Conservation (phyloP, 306 rosid species). For the Cicer cuneatum region DNA sequence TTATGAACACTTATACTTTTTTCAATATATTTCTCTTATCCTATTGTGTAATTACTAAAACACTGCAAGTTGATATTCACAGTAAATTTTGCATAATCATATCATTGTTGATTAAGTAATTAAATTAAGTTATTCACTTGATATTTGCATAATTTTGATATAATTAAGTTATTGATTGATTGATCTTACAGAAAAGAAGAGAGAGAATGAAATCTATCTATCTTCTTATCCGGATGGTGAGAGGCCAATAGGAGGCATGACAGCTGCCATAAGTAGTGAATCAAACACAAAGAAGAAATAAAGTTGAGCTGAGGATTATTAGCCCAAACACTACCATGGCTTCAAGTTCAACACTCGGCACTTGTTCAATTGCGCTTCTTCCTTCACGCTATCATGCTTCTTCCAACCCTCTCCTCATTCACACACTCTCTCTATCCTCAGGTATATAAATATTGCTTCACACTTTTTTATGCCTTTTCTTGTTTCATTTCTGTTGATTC, state of each 20-base stretch:
- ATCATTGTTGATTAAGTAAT: too few relatives aligned
- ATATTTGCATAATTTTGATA: too few relatives aligned
- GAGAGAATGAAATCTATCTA: conserved; percentile 59
- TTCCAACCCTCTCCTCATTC: conserved; percentile 56
- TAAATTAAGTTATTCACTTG: too few relatives aligned
- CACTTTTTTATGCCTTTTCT: background rate
- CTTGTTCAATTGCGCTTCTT: conserved; percentile 67
- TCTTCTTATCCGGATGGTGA: conserved; percentile 69
- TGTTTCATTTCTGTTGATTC: background rate
- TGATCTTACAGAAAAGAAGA: too few relatives aligned
- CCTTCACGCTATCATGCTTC: conserved; percentile 62
- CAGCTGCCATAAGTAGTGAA: conserved; percentile 4
- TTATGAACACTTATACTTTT: too few relatives aligned
- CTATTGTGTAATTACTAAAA: background rate
- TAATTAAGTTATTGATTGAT: too few relatives aligned
- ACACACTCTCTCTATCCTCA: conserved; percentile 56
- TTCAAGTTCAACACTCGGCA: conserved; percentile 67
- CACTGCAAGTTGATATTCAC: background rate
- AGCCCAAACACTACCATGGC: conserved; percentile 58
- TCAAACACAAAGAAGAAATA: conserved; percentile 16
- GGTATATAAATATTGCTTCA: conserved; percentile 52
- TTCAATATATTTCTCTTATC: too few relatives aligned
- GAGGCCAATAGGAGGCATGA: conserved; percentile 54
- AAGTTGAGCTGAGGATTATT: background rate
- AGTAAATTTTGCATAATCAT: too few relatives aligned